Conservation (phyloP, 2,329 filamentous ascomycete genomes). For the Pyrenophora tritici-repentis region DNA sequence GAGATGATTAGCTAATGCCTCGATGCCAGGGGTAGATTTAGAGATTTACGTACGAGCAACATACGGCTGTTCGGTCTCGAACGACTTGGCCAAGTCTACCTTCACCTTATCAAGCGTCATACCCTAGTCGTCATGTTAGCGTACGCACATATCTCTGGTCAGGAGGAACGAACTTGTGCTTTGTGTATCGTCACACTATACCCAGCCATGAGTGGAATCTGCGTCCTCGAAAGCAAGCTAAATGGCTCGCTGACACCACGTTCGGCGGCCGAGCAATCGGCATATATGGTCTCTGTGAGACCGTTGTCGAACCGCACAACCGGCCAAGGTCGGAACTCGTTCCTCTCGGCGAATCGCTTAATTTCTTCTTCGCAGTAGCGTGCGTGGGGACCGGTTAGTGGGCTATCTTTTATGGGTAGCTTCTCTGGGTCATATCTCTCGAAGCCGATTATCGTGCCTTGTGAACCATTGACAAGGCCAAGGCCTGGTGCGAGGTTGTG, state of each 20-base stretch:
- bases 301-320: constrained; percentile 61
- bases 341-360: constrained; percentile 45
- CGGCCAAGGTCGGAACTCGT: constrained; percentile 51
- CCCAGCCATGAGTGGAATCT: constrained; percentile 63
- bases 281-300: constrained; percentile 52
- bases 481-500: constrained; percentile 52
- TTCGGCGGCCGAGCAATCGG: constrained; percentile 57
- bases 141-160: too few relatives aligned
- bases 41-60: constrained; percentile 52
- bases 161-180: constrained; percentile 47
- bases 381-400: constrained; percentile 48
- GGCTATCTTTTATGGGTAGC: constrained; percentile 21
- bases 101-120: constrained; percentile 64
- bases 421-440: constrained; percentile 40
- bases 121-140: constrained; percentile 24
- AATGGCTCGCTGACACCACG: constrained; percentile 55
- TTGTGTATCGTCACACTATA: constrained; percentile 70
- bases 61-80: constrained; percentile 65
- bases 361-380: constrained; percentile 46
- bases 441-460: constrained; percentile 43
- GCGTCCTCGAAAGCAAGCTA: constrained; percentile 60
- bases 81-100: constrained; percentile 58
- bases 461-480: constrained; percentile 43
- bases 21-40: too few relatives aligned
- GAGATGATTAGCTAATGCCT: not conserved